Conservation (phyloP, 495 filamentous ascomycete genomes). For the Cercophora samala region DNA sequence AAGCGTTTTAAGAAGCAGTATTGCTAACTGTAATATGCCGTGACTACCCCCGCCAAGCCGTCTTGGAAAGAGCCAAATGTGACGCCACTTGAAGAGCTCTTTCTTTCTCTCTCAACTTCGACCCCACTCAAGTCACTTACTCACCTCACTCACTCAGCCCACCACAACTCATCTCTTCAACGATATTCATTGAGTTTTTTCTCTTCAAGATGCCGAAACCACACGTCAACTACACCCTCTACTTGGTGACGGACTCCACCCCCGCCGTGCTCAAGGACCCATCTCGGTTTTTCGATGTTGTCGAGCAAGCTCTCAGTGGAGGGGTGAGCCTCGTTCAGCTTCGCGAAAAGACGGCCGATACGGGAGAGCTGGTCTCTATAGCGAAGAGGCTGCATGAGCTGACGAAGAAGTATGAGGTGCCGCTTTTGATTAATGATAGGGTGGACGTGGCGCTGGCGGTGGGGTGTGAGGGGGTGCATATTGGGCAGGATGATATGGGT, state of each 20-base stretch:
- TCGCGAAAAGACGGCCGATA: conserved; percentile 82
- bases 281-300: conserved; percentile 63
- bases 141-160: neutral
- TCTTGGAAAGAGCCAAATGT: neutral
- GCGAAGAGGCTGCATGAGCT: conserved; percentile 68
- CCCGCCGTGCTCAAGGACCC: conserved; percentile 67
- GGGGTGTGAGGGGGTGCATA: conserved; percentile 84
- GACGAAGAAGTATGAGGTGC: conserved; percentile 64
- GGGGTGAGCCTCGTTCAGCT: conserved; percentile 88
- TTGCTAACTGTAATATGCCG: no score
- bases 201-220: conserved; percentile 30
- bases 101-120: neutral
- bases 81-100: neutral
- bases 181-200: neutral
- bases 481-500: conserved; percentile 95
- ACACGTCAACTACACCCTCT: conserved; percentile 58
- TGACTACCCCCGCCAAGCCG: neutral
- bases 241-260: conserved; percentile 91
- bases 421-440: conserved; percentile 93
- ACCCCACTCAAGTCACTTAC: conserved; percentile 1
- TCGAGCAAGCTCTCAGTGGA: conserved; percentile 72
- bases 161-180: neutral
- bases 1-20: no score
- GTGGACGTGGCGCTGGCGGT: conserved; percentile 85
- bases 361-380: conserved; percentile 64